Conservation (phyloP, 768 basidiomycete species). For the Exidia glandulosa region DNA sequence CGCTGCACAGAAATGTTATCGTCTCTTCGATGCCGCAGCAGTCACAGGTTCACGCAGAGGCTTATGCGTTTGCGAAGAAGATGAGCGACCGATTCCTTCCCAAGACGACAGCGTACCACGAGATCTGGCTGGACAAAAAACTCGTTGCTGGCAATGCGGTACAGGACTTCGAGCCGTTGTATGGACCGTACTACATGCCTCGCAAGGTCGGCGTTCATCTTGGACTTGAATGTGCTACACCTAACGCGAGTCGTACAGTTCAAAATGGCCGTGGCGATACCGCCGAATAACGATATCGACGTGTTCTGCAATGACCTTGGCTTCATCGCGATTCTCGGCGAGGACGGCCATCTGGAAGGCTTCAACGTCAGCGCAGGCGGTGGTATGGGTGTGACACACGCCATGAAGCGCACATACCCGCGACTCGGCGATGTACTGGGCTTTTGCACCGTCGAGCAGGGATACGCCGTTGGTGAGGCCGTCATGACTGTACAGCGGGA, state of each 20-base stretch:
- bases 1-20: constrained; percentile 61
- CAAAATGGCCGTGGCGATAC: constrained; percentile 94
- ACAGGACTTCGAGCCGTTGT: constrained; percentile 93
- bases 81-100: constrained; percentile 84
- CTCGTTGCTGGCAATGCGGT: constrained; percentile 87
- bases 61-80: constrained; percentile 72
- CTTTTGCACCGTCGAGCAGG: constrained; percentile 85
- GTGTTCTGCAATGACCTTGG: constrained; percentile 93
- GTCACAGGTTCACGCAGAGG: constrained; percentile 76
- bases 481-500: constrained; percentile 91
- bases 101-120: constrained; percentile 87
- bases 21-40: constrained; percentile 84
- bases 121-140: constrained; percentile 99
- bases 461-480: constrained; percentile 77
- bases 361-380: constrained; percentile 94
- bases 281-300: constrained; percentile 93
- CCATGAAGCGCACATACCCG: constrained; percentile 98
- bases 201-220: constrained; percentile 55
- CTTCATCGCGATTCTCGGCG: constrained; percentile 84
- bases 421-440: constrained; percentile 80
- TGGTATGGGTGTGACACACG: constrained; percentile 99
- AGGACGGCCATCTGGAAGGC: constrained; percentile 66
- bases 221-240: constrained; percentile 1
- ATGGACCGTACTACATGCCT: constrained; percentile 94
- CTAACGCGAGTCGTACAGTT: constrained; percentile 40